Evolutionary conservation across 768 basidiomycete genomes (phyloP).

Genomic region (Xerocomellus dryophilus): DNA sequence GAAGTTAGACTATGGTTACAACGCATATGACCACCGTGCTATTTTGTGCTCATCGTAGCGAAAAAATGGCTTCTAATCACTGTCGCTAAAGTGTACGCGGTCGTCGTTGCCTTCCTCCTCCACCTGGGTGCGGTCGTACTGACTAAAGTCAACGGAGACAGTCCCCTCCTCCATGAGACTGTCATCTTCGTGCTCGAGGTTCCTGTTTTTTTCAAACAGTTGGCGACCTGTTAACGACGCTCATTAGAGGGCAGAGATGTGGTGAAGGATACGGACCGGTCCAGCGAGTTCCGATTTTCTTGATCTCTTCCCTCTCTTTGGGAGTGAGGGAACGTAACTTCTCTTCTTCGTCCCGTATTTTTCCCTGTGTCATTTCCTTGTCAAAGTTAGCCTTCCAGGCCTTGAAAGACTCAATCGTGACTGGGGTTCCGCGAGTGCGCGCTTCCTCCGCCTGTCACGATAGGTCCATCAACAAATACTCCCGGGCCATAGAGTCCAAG

Average conservation of each 20-base stretch:
- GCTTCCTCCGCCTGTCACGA: constrained; percentile 74
- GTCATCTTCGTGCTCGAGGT: constrained; percentile 72
- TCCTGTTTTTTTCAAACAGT: constrained; percentile 81
- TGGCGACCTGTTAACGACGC: constrained; percentile 66
- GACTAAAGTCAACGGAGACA: constrained; percentile 83
- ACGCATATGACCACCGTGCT: constrained; percentile 6
- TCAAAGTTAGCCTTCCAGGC: constrained; percentile 81
- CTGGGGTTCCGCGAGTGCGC: constrained; percentile 86
- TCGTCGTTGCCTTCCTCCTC: constrained; percentile 53
- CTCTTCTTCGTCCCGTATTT: constrained; percentile 75
- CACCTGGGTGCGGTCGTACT: constrained; percentile 71
- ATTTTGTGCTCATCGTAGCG: neutral
- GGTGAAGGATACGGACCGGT: constrained; percentile 51
- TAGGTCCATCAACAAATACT: constrained; percentile 1
- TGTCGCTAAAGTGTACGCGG: constrained; percentile 77
- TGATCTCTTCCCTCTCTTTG: constrained; percentile 86
- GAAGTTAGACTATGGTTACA: constrained; percentile 10
- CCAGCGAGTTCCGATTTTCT: constrained; percentile 55
- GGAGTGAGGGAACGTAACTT: constrained; percentile 62
- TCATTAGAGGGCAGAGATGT: constrained; percentile 3
- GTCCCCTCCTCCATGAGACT: constrained; percentile 79
- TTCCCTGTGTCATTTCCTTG: constrained; percentile 56
- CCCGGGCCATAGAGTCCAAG: neutral
- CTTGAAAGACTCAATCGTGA: constrained; percentile 78
- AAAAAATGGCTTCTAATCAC: constrained; percentile 52